Conservation (phyloP, 31 red algal genomes). For the Asparagopsis taxiformis region DNA sequence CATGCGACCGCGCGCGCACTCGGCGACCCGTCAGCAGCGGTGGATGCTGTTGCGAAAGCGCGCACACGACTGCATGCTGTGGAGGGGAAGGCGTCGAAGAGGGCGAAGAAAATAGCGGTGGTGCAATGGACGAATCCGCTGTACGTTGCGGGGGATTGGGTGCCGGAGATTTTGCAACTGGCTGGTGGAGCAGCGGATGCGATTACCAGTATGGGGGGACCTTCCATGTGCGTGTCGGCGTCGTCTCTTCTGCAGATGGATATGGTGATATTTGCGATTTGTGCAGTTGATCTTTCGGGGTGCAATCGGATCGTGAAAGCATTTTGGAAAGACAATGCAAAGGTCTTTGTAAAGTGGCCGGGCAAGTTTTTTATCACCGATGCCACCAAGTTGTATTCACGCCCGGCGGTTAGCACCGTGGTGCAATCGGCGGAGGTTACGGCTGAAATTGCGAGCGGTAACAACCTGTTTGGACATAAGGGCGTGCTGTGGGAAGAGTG, state of each 20-base stretch:
- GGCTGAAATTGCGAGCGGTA: constrained; percentile 36
- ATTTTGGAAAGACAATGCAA: constrained; percentile 18
- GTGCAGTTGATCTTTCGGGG: constrained; percentile 24
- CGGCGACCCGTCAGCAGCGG: constrained; percentile 11
- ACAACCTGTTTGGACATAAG: constrained; percentile 23
- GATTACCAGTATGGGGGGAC: constrained; percentile 27
- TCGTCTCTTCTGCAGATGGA: constrained; percentile 19
- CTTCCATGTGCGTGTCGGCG: constrained; percentile 21
- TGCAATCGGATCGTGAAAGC: constrained; percentile 8
- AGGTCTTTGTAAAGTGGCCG: background rate
- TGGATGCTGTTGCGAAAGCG: constrained; percentile 28
- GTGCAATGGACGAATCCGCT: constrained; percentile 81
- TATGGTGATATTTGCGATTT: constrained; percentile 63
- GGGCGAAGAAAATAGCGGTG: constrained; percentile 19
- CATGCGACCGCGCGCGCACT: constrained; percentile 10
- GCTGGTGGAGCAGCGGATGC: constrained; percentile 40
- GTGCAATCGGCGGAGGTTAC: constrained; percentile 39
- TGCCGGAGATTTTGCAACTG: constrained; percentile 41
- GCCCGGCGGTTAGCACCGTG: constrained; percentile 29
- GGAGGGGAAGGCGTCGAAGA: background rate
- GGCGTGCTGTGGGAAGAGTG: constrained; percentile 43
- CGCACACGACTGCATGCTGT: constrained; percentile 10
- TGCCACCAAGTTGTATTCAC: constrained; percentile 56
- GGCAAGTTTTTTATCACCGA: constrained; percentile 40
- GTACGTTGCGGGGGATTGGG: constrained; percentile 74